Conservation (phyloP, 2,329 filamentous ascomycete genomes). For the Aureobasidium sp. region DNA sequence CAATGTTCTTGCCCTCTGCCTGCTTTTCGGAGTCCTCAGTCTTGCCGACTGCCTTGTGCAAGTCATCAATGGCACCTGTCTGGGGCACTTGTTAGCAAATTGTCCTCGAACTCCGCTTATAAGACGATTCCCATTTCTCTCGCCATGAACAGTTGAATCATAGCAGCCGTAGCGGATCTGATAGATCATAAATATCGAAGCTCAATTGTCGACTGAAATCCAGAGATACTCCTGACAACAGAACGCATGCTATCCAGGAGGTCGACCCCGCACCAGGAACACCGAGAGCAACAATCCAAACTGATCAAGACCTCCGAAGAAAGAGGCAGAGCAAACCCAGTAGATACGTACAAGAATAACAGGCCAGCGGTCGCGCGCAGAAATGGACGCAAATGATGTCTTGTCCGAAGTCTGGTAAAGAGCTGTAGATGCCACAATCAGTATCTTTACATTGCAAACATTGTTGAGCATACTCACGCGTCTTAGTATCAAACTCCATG, state of each 20-base stretch:
- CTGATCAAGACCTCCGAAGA: background rate
- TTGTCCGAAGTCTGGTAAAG: constrained; percentile 72
- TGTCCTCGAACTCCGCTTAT: background rate
- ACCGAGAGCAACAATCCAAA: background rate
- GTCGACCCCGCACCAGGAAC: background rate
- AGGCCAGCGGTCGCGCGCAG: constrained; percentile 83
- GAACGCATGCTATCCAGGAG: background rate
- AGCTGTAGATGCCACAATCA: constrained; percentile 39
- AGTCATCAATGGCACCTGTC: constrained; percentile 89
- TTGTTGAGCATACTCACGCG: constrained; percentile 44
- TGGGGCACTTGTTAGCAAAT: constrained; percentile 27
- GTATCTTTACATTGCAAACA: background rate
- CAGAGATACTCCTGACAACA: background rate
- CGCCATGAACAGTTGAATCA: background rate
- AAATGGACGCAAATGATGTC: constrained; percentile 78
- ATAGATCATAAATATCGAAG: background rate
- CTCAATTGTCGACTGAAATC: background rate
- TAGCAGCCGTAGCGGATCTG: background rate
- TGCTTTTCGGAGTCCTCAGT: constrained; percentile 54
- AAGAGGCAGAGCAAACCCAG: background rate
- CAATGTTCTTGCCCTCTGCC: constrained; percentile 77
- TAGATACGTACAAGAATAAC: constrained; percentile 64
- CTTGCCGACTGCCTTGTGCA: constrained; percentile 64
- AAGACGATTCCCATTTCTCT: background rate
- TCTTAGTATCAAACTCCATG: constrained; percentile 71